These are phyloP conservation scores for Wallacemonas sp. DNA, from an alignment of 208 protist species.

Conservation along the genomic window DNA sequence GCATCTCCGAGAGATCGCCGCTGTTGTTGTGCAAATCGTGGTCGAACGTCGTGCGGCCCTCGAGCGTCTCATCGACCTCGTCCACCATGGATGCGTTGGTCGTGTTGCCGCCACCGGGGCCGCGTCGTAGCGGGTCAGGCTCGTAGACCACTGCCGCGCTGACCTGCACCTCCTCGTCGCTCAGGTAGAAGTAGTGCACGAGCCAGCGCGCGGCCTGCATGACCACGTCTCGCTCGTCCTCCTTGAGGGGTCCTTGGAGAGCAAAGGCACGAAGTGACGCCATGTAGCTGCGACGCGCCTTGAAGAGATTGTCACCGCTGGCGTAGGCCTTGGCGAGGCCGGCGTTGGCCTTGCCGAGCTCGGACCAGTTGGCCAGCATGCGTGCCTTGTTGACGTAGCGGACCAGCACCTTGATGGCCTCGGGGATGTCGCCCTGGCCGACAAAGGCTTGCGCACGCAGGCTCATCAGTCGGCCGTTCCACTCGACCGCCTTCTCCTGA, in stretches of 20 bases:
- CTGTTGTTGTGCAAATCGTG: slow-evolving; percentile 62
- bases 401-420: slow-evolving; percentile 80
- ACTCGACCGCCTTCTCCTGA: slow-evolving; percentile 76
- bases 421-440: slow-evolving; percentile 53
- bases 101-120: neutral
- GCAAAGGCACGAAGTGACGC: slow-evolving; percentile 58
- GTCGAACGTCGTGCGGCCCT: slow-evolving; percentile 26
- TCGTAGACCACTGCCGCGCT: slow-evolving; percentile 12
- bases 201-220: slow-evolving; percentile 83
- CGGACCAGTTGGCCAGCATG: slow-evolving; percentile 53
- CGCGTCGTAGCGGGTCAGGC: neutral
- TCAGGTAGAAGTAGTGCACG: slow-evolving; percentile 84
- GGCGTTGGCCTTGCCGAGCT: slow-evolving; percentile 71
- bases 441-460: slow-evolving; percentile 79
- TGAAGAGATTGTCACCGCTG: slow-evolving; percentile 47
- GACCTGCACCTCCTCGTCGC: slow-evolving; percentile 64
- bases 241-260: slow-evolving; percentile 26
- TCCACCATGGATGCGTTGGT: slow-evolving; percentile 9
- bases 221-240: slow-evolving; percentile 44
- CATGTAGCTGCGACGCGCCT: slow-evolving; percentile 65
- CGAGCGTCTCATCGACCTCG: neutral
- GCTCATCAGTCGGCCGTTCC: slow-evolving; percentile 58
- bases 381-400: slow-evolving; percentile 72
- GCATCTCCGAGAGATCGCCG: slow-evolving; percentile 63
- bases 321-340: slow-evolving; percentile 70